Percentiles rank a stretch among this genome's conserved stretches.
These are phyloP conservation scores for Kurtzmaniella fragi DNA, from an alignment of 805 yeast species.

Conservation along the genomic window DNA sequence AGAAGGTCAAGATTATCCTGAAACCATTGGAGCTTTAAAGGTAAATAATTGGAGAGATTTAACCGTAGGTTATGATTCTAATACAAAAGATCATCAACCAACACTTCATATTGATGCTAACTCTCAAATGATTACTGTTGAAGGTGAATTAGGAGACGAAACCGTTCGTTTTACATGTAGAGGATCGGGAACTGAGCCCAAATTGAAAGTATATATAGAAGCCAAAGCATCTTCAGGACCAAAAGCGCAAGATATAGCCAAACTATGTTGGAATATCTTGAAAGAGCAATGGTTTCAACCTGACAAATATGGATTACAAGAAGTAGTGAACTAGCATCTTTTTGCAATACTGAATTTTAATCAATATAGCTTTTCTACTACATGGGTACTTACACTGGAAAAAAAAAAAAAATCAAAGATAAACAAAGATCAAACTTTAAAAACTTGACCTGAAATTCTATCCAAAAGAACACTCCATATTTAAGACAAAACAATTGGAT, in stretches of 20 bases:
- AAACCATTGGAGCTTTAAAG: slow-evolving; percentile 48
- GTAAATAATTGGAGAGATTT: slow-evolving; percentile 77
- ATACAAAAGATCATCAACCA: slow-evolving; percentile 55
- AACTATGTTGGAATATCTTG: slow-evolving; percentile 61
- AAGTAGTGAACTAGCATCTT: slow-evolving; percentile 32
- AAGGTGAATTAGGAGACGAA: slow-evolving; percentile 17
- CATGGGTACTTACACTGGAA: not conserved
- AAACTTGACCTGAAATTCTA: too few relatives aligned
- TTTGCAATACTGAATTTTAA: slow-evolving; percentile 12
- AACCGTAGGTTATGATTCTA: slow-evolving; percentile 75
- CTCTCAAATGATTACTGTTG: slow-evolving; percentile 84
- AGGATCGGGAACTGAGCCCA: slow-evolving; percentile 97
- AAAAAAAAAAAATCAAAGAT: not conserved
- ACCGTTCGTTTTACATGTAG: slow-evolving; percentile 74
- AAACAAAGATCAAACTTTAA: too few relatives aligned
- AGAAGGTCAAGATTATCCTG: slow-evolving; percentile 32
- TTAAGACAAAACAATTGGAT: too few relatives aligned
- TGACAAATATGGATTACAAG: slow-evolving; percentile 30
- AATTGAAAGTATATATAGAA: slow-evolving; percentile 86
- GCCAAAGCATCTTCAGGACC: slow-evolving; percentile 49
- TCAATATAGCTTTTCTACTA: slow-evolving; percentile 4
- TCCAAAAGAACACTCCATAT: too few relatives aligned
- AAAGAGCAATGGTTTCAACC: slow-evolving; percentile 68
- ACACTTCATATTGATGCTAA: slow-evolving; percentile 61
- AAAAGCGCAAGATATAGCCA: slow-evolving; percentile 49